Conservation (phyloP, 202 grass and related monocot species). For the Carex arenaria region DNA sequence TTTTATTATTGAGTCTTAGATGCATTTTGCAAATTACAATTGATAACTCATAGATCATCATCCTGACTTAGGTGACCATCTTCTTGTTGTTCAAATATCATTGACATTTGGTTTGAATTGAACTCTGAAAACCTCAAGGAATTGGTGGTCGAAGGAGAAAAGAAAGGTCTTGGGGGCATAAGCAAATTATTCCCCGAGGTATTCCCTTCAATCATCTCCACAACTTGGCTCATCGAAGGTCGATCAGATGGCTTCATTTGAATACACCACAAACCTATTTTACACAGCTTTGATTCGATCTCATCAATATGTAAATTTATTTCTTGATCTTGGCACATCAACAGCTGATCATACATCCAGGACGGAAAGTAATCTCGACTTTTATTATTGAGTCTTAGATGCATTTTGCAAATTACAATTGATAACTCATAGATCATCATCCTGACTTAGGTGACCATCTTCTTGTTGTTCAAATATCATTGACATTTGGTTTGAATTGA, state of each 20-base stretch:
- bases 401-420: not conserved
- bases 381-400: not conserved
- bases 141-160: constrained; percentile 26
- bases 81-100: too few relatives aligned
- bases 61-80: too few relatives aligned
- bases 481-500: not conserved
- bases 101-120: too few relatives aligned
- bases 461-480: not conserved
- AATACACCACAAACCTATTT: constrained; percentile 44
- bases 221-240: constrained; percentile 33
- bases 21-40: too few relatives aligned
- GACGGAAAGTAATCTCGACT: constrained; percentile 38
- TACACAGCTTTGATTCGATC: constrained; percentile 50
- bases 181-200: constrained; percentile 14
- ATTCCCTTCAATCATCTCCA: constrained; percentile 44
- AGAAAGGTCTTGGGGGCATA: constrained; percentile 34
- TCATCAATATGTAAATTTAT: constrained; percentile 18
- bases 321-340: not conserved
- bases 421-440: not conserved
- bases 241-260: constrained; percentile 41
- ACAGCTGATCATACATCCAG: constrained; percentile 35
- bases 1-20: constrained; percentile 2
- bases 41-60: too few relatives aligned
- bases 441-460: not conserved
- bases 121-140: too few relatives aligned